Base-by-base conservation (phyloP, 805 yeast species). In the Jamesozyma hellenica region DNA sequence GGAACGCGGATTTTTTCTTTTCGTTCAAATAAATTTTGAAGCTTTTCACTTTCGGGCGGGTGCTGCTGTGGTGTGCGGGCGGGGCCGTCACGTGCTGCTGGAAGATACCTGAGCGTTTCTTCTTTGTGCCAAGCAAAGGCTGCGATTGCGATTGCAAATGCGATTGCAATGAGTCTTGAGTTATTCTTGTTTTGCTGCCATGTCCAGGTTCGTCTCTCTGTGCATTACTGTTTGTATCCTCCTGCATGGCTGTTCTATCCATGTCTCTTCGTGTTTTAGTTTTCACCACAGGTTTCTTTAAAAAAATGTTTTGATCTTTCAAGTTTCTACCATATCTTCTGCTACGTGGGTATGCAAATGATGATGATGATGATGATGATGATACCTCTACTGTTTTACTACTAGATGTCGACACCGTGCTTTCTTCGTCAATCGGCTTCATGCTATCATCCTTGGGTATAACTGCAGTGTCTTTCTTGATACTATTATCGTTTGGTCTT, bases 71-170 rank as follows among this genome's bases (percentile, higher is more conserved):
- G 23, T 5, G n/a, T n/a, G n/a, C n/a, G n/a, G n/a, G n/a, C n/a
- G n/a, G n/a, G n/a, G n/a, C n/a, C n/a, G 23, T 21, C 23, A 8
- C 8, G 8, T 21, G 23, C 23, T 21, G 23, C 23, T 29, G 32
- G 10, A 53, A 53, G 21, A 53, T 44, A 13, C 51, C 46, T 1
- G 58, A 52, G 34, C 42, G 47, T 39, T 51, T 52, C 42, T 46
- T 43, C 25, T 38, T 46, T 13, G 39, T 33, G 26, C 38, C 38
- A 21, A 31, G n/a, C 11, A 13, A 4, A 13, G 32, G 16, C 15
- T 29, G 32, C 6, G 17, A 11, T 13, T 14, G 32, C 16, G 16
- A 7, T 27, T 27, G 5, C 4, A n/a, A n/a, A n/a, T n/a, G n/a
- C n/a, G n/a, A n/a, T n/a, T n/a, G n/a, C n/a, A n/a, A n/a, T n/a